Percentiles rank a stretch among this genome's conserved stretches.
Conservation (phyloP, 2,329 filamentous ascomycete genomes). For the Aspergillus udagawae region DNA sequence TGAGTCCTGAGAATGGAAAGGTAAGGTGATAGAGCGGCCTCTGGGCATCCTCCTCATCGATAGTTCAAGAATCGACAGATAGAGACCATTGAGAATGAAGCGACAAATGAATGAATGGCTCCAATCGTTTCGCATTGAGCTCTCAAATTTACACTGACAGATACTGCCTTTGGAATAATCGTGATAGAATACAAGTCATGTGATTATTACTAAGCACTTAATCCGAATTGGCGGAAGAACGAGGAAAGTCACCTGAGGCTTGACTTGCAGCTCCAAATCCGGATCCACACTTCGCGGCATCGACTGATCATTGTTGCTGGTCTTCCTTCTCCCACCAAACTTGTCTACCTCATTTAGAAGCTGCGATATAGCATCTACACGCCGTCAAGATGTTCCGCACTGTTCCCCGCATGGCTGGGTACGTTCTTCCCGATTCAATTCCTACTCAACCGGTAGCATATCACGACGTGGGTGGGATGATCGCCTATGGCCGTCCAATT, state of each 20-base stretch:
- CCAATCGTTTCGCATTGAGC: slow-evolving; percentile 3
- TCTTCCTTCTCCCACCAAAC: slow-evolving; percentile 23
- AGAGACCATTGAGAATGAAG: slow-evolving; percentile 1
- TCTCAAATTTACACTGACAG: not conserved
- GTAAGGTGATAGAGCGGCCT: slow-evolving; percentile 9
- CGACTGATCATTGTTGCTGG: slow-evolving; percentile 21
- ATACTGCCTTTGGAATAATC: slow-evolving; percentile 7
- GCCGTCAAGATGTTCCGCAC: slow-evolving; percentile 42
- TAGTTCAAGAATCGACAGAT: not conserved
- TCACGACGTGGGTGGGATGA: not conserved
- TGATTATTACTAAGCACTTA: slow-evolving; percentile 20
- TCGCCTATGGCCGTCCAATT: not conserved
- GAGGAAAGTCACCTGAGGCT: slow-evolving; percentile 29
- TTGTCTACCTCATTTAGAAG: slow-evolving; percentile 19
- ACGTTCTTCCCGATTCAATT: slow-evolving; percentile 23
- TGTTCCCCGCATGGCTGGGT: slow-evolving; percentile 41
- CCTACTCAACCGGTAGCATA: slow-evolving; percentile 9
- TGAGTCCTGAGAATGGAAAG: slow-evolving; percentile 22
- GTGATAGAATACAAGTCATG: slow-evolving; percentile 3
- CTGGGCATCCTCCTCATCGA: slow-evolving; percentile 28
- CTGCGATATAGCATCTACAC: slow-evolving; percentile 20
- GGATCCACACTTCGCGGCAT: slow-evolving; percentile 27
- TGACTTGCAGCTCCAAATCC: slow-evolving; percentile 16
- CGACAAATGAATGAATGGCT: not conserved
- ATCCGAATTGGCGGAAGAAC: slow-evolving; percentile 26